Base-by-base conservation (phyloP, 495 filamentous ascomycete species). In the Lindgomyces ingoldianus region DNA sequence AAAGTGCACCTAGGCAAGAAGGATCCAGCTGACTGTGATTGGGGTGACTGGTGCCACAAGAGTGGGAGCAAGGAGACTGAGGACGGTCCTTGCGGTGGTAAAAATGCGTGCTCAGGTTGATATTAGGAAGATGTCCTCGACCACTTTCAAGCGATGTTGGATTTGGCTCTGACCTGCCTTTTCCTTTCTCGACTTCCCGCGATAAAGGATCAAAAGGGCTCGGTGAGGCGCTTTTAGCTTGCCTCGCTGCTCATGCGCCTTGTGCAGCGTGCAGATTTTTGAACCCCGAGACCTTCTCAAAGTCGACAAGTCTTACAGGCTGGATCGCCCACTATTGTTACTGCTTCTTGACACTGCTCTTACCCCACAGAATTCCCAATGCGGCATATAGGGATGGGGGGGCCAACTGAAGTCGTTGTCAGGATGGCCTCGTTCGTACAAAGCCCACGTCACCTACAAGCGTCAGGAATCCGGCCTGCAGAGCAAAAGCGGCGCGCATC, bases 191-290 rank as follows among this genome's bases (percentile, higher is more conserved):
- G 19, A 45, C n/a, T 22, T 4, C 18, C 16, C 55, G 18, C 22
- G n/a, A 12, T 14, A 47, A n/a, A 58, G 55, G 55, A 58, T 45
- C 55, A 58, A 58, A 47, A 58, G 55, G 39, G 9, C 8, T 18
- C 42, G 42, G n/a, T 18, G n/a, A 19, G 55, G 14, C 29, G n/a
- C 6, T 27, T 41, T 36, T 58, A 58, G 55, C 39, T n/a, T 36
- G 3, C 30, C 24, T 26, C 6, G 18, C 27, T 18, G 26, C 51
- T 22, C 25, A 14, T 24, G 25, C 48, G 9, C 25, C 25, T 30
- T 55, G 51, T 16, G n/a, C 26, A 19, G n/a, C 52, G n/a, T 56
- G 52, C 52, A 56, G 52, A 24, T 4, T 52, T 11, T 52, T 52
- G 49, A 27, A 4, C 26, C 49, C 49, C 49, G 49, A 52, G 49